A percentile compares a stretch with the other conserved stretches of the same genome.
phyloP scores from a whole-genome alignment of 148 eudicot species.

The Polygonum aviculare region DNA sequence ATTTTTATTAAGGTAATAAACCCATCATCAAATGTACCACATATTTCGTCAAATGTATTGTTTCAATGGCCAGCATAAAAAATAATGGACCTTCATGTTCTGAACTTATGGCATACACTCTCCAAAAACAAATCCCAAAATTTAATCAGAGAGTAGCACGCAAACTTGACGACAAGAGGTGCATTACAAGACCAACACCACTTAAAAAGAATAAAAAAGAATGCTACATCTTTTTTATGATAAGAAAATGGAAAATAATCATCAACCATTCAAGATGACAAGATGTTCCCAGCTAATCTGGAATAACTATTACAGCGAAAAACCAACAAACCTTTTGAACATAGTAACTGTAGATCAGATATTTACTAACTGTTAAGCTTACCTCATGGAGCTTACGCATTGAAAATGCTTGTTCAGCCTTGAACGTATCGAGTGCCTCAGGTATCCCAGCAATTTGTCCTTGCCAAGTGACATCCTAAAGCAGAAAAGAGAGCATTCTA shows the following conservation, averaged over 20 bases:
- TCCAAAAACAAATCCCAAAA: not conserved
- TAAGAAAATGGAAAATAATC: not conserved
- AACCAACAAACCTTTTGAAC: not conserved
- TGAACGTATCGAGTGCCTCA: conserved; percentile 62
- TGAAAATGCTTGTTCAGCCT: conserved; percentile 74
- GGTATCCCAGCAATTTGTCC: conserved; percentile 77
- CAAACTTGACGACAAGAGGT: not conserved
- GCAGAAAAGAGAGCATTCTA: not conserved
- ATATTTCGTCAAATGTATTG: not conserved
- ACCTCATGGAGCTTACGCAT: conserved; percentile 54
- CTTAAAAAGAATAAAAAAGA: not conserved
- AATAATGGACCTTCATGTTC: not conserved
- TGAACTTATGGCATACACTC: not conserved
- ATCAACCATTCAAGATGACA: not conserved
- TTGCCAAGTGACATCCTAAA: conserved; percentile 82
- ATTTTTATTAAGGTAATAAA: not conserved
- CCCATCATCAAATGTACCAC: not conserved
- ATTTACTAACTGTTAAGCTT: not conserved
- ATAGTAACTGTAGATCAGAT: not conserved
- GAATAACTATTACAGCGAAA: not conserved
- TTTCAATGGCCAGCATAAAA: not conserved
- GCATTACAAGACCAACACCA: not conserved
- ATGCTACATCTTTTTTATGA: not conserved
- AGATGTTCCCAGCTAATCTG: not conserved
- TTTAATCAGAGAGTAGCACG: not conserved